Evolutionary conservation across 1,139 yeast genomes (phyloP).

Genomic region (Debaryomycetaceae sp.): DNA sequence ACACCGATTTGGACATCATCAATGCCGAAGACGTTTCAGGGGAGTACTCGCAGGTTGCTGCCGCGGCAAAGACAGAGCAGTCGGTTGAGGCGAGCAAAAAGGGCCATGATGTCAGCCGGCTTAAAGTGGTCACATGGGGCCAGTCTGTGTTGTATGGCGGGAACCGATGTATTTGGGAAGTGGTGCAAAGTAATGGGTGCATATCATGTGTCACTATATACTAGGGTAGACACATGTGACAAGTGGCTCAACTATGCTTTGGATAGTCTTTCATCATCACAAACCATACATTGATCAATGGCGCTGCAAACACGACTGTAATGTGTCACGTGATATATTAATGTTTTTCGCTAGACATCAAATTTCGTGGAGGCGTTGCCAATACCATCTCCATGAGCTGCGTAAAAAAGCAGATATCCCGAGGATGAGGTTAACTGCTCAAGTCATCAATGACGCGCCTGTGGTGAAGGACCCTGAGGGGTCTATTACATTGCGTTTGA

Average conservation of each 20-base stretch:
- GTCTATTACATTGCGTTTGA: conserved; percentile 30
- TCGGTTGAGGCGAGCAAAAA: conserved; percentile 5
- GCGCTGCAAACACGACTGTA: too few relatives aligned
- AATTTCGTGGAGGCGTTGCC: too few relatives aligned
- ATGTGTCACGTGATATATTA: too few relatives aligned
- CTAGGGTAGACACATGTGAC: conserved; percentile 9
- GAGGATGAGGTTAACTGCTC: conserved; percentile 37
- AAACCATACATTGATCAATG: too few relatives aligned
- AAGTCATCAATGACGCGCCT: conserved; percentile 28
- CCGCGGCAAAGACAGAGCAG: background rate
- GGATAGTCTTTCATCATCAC: too few relatives aligned
- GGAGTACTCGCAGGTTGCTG: conserved; percentile 11
- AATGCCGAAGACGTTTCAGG: conserved; percentile 16
- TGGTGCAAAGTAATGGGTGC: conserved; percentile 37
- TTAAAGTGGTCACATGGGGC: conserved; percentile 42
- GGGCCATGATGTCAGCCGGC: background rate
- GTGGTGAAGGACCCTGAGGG: conserved; percentile 34
- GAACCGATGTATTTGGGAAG: conserved; percentile 49
- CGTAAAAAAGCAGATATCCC: too few relatives aligned
- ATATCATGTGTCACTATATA: conserved; percentile 31
- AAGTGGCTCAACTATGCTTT: too few relatives aligned
- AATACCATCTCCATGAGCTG: too few relatives aligned
- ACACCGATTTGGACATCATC: conserved; percentile 35
- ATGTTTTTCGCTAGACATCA: too few relatives aligned
- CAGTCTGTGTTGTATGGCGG: conserved; percentile 47